These are phyloP conservation scores for Schizosaccharomyces cryophilus DNA, from an alignment of 805 yeast species.

Conservation along the genomic window DNA sequence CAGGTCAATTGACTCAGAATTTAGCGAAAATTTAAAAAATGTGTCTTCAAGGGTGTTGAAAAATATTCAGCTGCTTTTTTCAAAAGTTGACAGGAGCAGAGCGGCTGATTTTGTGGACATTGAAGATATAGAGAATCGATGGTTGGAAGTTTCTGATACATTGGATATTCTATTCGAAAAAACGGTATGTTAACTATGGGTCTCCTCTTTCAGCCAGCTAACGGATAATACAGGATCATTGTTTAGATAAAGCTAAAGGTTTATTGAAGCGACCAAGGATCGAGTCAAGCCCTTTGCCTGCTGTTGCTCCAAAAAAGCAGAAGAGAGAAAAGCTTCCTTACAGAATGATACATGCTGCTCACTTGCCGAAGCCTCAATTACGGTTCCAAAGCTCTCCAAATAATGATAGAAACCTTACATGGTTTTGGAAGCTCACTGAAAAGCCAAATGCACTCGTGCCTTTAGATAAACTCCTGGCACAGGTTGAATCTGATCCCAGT, in stretches of 20 bases:
- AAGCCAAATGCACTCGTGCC: slow-evolving; percentile 51
- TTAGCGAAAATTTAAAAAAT: slow-evolving; percentile 19
- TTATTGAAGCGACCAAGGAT: neutral
- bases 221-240: slow-evolving; percentile 6
- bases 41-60: slow-evolving; percentile 21
- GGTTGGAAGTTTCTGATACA: slow-evolving; percentile 38
- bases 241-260: slow-evolving; percentile 17
- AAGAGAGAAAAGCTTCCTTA: slow-evolving; percentile 15
- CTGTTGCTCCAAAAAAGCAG: slow-evolving; percentile 9
- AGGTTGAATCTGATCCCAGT: slow-evolving; percentile 11
- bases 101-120: slow-evolving; percentile 16
- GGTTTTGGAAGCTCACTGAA: slow-evolving; percentile 40
- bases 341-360: slow-evolving; percentile 8
- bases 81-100: slow-evolving; percentile 7
- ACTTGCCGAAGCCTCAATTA: slow-evolving; percentile 42
- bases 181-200: slow-evolving; percentile 14
- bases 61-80: slow-evolving; percentile 23
- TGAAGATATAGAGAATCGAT: slow-evolving; percentile 23
- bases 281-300: neutral
- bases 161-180: slow-evolving; percentile 56
- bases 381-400: slow-evolving; percentile 35
- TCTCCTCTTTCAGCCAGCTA: neutral
- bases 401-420: slow-evolving; percentile 46
- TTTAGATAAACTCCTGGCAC: slow-evolving; percentile 24
- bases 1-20: slow-evolving; percentile 29